A percentile compares a stretch with the other conserved stretches of the same genome.
Conservation (phyloP, 2,329 filamentous ascomycete species). For the Ceratocystis destructans region DNA sequence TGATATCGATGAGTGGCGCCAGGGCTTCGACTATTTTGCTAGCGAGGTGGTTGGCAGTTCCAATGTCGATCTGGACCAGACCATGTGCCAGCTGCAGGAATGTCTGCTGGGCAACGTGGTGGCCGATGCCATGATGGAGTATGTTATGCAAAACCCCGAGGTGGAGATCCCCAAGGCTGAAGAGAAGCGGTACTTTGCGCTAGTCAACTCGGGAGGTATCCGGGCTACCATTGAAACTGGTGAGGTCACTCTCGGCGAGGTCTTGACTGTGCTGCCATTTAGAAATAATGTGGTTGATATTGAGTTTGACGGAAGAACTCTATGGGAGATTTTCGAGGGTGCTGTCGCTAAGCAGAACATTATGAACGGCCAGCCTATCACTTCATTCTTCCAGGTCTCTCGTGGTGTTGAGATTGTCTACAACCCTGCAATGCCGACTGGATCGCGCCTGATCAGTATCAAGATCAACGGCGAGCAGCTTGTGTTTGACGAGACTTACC, state of each 20-base stretch:
- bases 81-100: constrained; percentile 42
- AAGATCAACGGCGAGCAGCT: constrained; percentile 37
- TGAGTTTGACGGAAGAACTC: constrained; percentile 35
- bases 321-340: constrained; percentile 47
- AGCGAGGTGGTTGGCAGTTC: constrained; percentile 42
- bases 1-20: constrained; percentile 45
- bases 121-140: constrained; percentile 47
- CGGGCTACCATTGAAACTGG: constrained; percentile 49
- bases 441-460: constrained; percentile 39
- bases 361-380: constrained; percentile 38
- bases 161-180: constrained; percentile 32
- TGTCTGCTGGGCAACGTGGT: constrained; percentile 45
- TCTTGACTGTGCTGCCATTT: constrained; percentile 52
- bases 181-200: constrained; percentile 36
- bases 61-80: constrained; percentile 44
- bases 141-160: constrained; percentile 28
- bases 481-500: constrained; percentile 34
- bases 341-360: constrained; percentile 42
- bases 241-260: constrained; percentile 47
- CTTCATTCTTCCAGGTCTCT: constrained; percentile 48
- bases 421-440: constrained; percentile 37
- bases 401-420: constrained; percentile 43
- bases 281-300: constrained; percentile 51
- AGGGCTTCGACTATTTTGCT: constrained; percentile 47
- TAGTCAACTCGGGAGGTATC: constrained; percentile 52